Evolutionary conservation across 2,329 filamentous ascomycete genomes (phyloP).

Genomic region (Cryoendolithus antarcticus): DNA sequence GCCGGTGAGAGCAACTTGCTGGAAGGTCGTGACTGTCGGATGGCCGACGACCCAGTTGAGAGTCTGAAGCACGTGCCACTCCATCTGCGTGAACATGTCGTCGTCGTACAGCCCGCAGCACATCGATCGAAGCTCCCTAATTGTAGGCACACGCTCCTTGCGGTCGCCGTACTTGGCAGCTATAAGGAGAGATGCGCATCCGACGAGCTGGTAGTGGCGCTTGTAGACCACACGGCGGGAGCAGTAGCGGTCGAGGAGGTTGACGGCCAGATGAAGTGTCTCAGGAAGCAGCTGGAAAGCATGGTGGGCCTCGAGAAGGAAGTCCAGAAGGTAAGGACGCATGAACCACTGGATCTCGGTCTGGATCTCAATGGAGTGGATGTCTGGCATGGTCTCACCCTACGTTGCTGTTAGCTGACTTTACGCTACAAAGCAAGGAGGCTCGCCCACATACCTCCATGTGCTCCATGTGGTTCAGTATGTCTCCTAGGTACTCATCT

Average conservation of each 20-base stretch:
- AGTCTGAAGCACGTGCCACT: slow-evolving; percentile 98
- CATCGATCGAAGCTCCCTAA: slow-evolving; percentile 96
- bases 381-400: slow-evolving; percentile 84
- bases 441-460: slow-evolving; percentile 60
- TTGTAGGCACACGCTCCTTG: slow-evolving; percentile 93
- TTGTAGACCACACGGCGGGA: slow-evolving; percentile 97
- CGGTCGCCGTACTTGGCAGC: slow-evolving; percentile 98
- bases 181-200: slow-evolving; percentile 89
- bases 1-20: slow-evolving; percentile 75
- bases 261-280: slow-evolving; percentile 90
- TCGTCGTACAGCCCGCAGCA: slow-evolving; percentile 97
- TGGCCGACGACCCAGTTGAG: slow-evolving; percentile 94
- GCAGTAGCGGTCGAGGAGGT: slow-evolving; percentile 94
- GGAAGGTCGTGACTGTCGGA: slow-evolving; percentile 88
- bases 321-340: slow-evolving; percentile 95
- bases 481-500: slow-evolving; percentile 88
- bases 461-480: slow-evolving; percentile 83
- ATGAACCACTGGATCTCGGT: slow-evolving; percentile 99
- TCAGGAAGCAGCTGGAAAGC: slow-evolving; percentile 89
- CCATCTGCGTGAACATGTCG: slow-evolving; percentile 99
- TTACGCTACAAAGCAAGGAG: too few relatives aligned
- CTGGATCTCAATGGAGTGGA: slow-evolving; percentile 96
- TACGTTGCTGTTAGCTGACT: slow-evolving; percentile 19
- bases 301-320: slow-evolving; percentile 91
- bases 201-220: slow-evolving; percentile 95